Evolutionary conservation across 306 rosid genomes (phyloP).

Genomic region (Vigna radiata): DNA sequence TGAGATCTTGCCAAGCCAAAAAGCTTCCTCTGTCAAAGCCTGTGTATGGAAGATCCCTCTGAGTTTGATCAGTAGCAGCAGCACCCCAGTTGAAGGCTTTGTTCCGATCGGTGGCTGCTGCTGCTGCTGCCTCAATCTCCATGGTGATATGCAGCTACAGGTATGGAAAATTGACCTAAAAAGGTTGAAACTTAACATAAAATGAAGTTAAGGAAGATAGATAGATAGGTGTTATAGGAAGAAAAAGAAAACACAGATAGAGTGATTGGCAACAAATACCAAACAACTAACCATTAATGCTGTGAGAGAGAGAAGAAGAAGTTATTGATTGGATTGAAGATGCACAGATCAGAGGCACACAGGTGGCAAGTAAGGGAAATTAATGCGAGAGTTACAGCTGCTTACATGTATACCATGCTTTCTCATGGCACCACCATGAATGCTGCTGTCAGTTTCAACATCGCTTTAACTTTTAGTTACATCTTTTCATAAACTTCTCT

Average conservation of each 20-base stretch:
- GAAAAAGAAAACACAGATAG: background rate
- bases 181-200: background rate
- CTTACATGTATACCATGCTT: conserved; percentile 42
- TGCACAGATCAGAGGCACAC: conserved; percentile 43
- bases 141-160: conserved; percentile 39
- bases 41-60: background rate
- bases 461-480: background rate
- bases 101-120: conserved; percentile 16
- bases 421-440: conserved; percentile 35
- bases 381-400: conserved; percentile 48
- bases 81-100: background rate
- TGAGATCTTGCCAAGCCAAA: conserved; percentile 92
- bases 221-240: background rate
- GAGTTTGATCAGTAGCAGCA: background rate
- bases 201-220: conserved; percentile 5
- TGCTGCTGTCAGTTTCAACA: conserved; percentile 34
- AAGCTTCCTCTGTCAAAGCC: conserved; percentile 70
- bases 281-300: conserved; percentile 66
- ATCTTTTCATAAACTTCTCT: background rate
- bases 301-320: conserved; percentile 50
- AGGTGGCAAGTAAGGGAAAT: conserved; percentile 59
- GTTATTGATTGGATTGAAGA: conserved; percentile 31
- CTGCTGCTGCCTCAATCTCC: conserved; percentile 60
- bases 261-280: conserved; percentile 57
- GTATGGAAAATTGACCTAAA: conserved; percentile 4